These are phyloP conservation scores for Serendipita indica DNA, from an alignment of 768 basidiomycete species.

Conservation along the genomic window DNA sequence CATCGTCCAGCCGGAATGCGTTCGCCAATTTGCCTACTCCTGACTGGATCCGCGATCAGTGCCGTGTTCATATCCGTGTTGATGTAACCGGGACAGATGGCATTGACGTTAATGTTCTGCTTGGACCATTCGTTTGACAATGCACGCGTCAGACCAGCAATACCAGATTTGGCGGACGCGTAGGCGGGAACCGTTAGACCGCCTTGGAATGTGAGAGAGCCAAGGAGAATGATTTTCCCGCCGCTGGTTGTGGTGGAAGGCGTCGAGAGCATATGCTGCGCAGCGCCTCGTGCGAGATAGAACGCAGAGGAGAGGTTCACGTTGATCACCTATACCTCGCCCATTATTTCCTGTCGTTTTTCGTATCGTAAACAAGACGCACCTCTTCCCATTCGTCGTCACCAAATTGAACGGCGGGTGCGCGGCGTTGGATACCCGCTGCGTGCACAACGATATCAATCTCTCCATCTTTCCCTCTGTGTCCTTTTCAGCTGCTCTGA, in stretches of 20 bases:
- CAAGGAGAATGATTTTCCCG: slow-evolving; percentile 57
- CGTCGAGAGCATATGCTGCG: slow-evolving; percentile 67
- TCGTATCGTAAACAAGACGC: slow-evolving; percentile 19
- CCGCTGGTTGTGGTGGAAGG: slow-evolving; percentile 28
- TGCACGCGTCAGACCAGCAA: slow-evolving; percentile 75
- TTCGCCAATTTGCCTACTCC: slow-evolving; percentile 56
- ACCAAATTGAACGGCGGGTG: slow-evolving; percentile 47
- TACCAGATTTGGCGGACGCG: slow-evolving; percentile 78
- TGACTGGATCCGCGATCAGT: slow-evolving; percentile 46
- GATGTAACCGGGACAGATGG: slow-evolving; percentile 78
- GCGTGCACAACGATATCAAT: slow-evolving; percentile 59
- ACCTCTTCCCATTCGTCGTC: slow-evolving; percentile 63
- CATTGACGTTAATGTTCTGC: slow-evolving; percentile 79
- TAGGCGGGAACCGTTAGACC: slow-evolving; percentile 76
- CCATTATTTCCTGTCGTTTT: too few relatives aligned
- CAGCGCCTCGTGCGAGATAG: slow-evolving; percentile 75
- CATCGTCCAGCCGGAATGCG: slow-evolving; percentile 59
- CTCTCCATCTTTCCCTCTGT: slow-evolving; percentile 28
- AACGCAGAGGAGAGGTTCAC: slow-evolving; percentile 82
- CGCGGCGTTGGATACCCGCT: slow-evolving; percentile 44
- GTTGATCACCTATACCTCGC: slow-evolving; percentile 46
- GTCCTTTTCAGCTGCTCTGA: slow-evolving; percentile 21
- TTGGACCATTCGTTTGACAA: slow-evolving; percentile 88
- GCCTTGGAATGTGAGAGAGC: slow-evolving; percentile 43
- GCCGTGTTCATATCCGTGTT: slow-evolving; percentile 75